phyloP scores from a whole-genome alignment of 169 alveolate species.

The Cryptosporidium meleagridis region DNA sequence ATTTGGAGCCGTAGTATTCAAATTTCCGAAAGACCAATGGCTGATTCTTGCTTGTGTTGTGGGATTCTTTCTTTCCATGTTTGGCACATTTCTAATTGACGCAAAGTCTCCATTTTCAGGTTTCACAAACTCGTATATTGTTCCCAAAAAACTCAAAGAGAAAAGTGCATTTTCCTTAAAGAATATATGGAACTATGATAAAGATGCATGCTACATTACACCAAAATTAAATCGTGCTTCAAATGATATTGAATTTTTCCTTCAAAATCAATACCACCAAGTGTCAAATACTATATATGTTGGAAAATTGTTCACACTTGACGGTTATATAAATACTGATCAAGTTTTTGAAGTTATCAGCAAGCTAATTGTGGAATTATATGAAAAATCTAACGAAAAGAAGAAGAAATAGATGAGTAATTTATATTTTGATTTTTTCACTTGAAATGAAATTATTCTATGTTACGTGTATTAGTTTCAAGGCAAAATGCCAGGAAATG shows the following conservation, averaged over 20 bases:
- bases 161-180: conserved; percentile 5
- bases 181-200: conserved; percentile 31
- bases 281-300: conserved; percentile 1
- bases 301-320: conserved; percentile 42
- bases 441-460: neutral
- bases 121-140: conserved; percentile 5
- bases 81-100: conserved; percentile 26
- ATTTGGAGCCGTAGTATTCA: conserved; percentile 33
- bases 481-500: conserved; percentile 1
- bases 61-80: conserved; percentile 54
- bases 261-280: neutral
- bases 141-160: conserved; percentile 6
- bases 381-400: conserved; percentile 9
- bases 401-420: neutral
- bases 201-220: conserved; percentile 52
- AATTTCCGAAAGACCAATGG: conserved; percentile 31
- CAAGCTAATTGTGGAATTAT: conserved; percentile 30
- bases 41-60: conserved; percentile 36
- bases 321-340: conserved; percentile 50
- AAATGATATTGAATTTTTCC: conserved; percentile 6
- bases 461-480: neutral
- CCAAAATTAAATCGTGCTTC: conserved; percentile 30
- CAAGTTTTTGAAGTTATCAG: conserved; percentile 23
- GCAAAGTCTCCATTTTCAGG: conserved; percentile 44
- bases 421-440: neutral